Evolutionary conservation across 1,284 basidiomycete species (phyloP).

Genomic region (Sporisorium scitamineum): DNA sequence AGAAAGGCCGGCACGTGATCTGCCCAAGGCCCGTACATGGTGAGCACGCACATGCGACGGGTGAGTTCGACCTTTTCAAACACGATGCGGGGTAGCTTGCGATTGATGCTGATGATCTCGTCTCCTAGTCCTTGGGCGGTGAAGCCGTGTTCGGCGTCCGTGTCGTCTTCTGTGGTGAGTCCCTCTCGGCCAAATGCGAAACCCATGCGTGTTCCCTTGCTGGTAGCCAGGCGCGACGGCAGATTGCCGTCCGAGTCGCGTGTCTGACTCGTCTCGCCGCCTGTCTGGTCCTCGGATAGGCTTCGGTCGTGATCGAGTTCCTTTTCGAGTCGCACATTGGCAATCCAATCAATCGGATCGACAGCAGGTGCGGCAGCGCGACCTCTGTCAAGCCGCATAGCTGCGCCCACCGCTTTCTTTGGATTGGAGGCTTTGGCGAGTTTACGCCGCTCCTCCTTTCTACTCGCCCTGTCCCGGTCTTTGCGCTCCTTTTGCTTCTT

Average conservation of each 20-base stretch:
- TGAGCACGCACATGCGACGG: constrained; percentile 54
- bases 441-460: constrained; percentile 24
- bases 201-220: constrained; percentile 12
- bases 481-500: constrained; percentile 19
- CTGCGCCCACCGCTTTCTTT: constrained; percentile 32
- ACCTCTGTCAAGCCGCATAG: constrained; percentile 47
- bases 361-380: constrained; percentile 36
- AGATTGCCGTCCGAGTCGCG: constrained; percentile 15
- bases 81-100: constrained; percentile 47
- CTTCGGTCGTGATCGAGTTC: constrained; percentile 22
- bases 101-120: constrained; percentile 59
- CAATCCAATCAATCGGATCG: constrained; percentile 59
- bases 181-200: constrained; percentile 25
- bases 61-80: constrained; percentile 64
- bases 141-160: constrained; percentile 30
- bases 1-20: constrained; percentile 58
- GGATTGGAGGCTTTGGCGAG: constrained; percentile 13
- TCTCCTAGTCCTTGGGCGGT: constrained; percentile 49
- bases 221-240: constrained; percentile 12
- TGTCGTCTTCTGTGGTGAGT: constrained; percentile 35
- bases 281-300: constrained; percentile 23
- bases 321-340: constrained; percentile 54
- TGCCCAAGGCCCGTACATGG: constrained; percentile 66
- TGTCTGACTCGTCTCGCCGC: constrained; percentile 20
- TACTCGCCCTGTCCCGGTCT: constrained; percentile 18